Conservation (phyloP, 345 rosid genomes). For the Schrenkiella parvula region DNA sequence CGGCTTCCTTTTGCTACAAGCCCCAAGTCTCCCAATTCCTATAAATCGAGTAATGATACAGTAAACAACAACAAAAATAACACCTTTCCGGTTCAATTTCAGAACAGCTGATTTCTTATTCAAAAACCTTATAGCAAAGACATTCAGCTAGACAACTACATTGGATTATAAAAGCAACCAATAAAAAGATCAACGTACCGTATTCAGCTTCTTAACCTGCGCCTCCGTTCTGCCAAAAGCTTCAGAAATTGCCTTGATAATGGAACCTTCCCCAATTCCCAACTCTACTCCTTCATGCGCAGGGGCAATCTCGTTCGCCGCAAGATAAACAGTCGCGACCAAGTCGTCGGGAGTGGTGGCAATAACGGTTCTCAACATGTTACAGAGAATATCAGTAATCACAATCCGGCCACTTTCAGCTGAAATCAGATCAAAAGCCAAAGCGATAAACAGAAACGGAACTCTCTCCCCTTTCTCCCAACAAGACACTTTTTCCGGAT, state of each 20-base stretch:
- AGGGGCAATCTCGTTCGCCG: slow-evolving; percentile 76
- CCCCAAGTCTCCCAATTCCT: slow-evolving; percentile 90
- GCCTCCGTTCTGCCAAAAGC: slow-evolving; percentile 83
- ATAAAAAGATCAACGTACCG: slow-evolving; percentile 38
- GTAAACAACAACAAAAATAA: background rate
- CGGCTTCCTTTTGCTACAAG: slow-evolving; percentile 95
- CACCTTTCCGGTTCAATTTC: background rate
- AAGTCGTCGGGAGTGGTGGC: slow-evolving; percentile 74
- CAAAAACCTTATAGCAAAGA: background rate
- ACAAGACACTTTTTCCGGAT: slow-evolving; percentile 47
- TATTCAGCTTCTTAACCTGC: slow-evolving; percentile 60
- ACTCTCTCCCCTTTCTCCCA: slow-evolving; percentile 80
- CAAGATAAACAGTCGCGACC: slow-evolving; percentile 59
- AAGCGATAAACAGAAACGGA: slow-evolving; percentile 65
- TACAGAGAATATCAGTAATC: slow-evolving; percentile 83
- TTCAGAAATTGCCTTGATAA: slow-evolving; percentile 77
- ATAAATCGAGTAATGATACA: slow-evolving; percentile 10
- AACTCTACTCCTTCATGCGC: slow-evolving; percentile 92
- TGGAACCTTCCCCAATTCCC: slow-evolving; percentile 79
- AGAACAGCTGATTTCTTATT: background rate
- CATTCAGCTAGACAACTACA: background rate
- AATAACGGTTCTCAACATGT: slow-evolving; percentile 81
- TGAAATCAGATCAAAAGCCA: slow-evolving; percentile 72
- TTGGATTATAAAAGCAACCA: background rate
- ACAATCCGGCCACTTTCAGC: slow-evolving; percentile 68